Percentiles rank a stretch among this genome's conserved stretches.
These are phyloP conservation scores for Darksidea phi DNA, from an alignment of 495 filamentous ascomycete genomes.

Conservation along the genomic window DNA sequence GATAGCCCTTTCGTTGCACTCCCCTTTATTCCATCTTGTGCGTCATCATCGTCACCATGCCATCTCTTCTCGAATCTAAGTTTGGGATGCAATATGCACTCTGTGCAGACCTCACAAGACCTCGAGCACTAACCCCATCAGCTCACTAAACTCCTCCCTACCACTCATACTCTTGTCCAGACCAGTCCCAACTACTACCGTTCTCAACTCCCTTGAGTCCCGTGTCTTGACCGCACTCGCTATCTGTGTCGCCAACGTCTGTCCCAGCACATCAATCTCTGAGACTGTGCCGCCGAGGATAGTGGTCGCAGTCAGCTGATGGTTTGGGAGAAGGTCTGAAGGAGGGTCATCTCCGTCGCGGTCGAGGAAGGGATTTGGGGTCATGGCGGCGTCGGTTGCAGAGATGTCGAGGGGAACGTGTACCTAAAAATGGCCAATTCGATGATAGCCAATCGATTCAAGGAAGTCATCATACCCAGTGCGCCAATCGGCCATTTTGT, in stretches of 20 bases:
- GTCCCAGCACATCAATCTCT: constrained; percentile 77
- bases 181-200: constrained; percentile 79
- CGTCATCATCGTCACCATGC: too few species aligned
- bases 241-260: constrained; percentile 85
- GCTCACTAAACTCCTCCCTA: constrained; percentile 74
- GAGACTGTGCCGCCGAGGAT: constrained; percentile 79
- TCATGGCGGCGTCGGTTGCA: constrained; percentile 52
- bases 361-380: constrained; percentile 51
- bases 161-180: constrained; percentile 51
- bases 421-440: constrained; percentile 53
- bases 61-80: too few species aligned
- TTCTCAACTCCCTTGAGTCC: constrained; percentile 72
- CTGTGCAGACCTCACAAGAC: constrained; percentile 48
- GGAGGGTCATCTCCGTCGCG: constrained; percentile 47
- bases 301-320: constrained; percentile 81
- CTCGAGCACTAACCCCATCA: constrained; percentile 76
- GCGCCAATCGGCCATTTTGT: constrained; percentile 79
- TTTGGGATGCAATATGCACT: too few species aligned
- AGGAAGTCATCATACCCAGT: constrained; percentile 68
- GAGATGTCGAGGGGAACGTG: constrained; percentile 72
- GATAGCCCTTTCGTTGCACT: too few species aligned
- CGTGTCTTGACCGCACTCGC: constrained; percentile 72
- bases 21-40: too few species aligned
- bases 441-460: constrained; percentile 3
- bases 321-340: constrained; percentile 67